Evolutionary conservation across 495 filamentous ascomycete species (phyloP), one percentile per base, ranked within the genome.

Genomic region (Filosporella fistucella): DNA sequence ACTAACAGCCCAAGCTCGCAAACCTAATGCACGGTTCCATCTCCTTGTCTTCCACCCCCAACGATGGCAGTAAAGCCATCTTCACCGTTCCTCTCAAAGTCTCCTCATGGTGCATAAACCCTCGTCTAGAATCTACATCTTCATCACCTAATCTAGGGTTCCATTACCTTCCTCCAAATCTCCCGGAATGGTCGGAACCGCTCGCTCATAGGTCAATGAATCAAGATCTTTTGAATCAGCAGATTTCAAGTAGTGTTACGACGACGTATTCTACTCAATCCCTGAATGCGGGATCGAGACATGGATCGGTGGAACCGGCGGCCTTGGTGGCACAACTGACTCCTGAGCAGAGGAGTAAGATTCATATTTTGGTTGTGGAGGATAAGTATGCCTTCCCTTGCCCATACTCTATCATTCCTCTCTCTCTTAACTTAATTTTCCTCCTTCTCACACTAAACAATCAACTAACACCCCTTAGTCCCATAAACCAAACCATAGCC

Each of bases 11-110:
- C 13, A 10, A 94, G 47, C 65, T 95, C 6, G 78, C 89, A 2
- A 82, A 88, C 42, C 65, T 93, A 8, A 94, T 95, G 89, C 76
- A 79, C 28, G 89, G 89, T 4, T 65, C 73, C 3, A 88, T 95
- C 34, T 70, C 70, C 0, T 77, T 84, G 4, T 62, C 76, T 22
- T 84, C 80, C 1, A 71, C 63, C 2, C 49, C 77, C 6, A 76
- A 72, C 0, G 55, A 50, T 1, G 83, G 84, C 13, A 86, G 82
- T 7, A 82, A 67, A n/a, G 77, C 77, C 13, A 76, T 71, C 2
- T 85, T 87, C 54, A 77, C 70, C 67, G 79, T 88, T 42, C 78
- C 79, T 0, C 85, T 86, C 64, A 75, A 73, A 50, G 30, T 50
- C 2, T 43, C 47, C 7, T 36, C 47, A 2, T 42, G 29, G 18